phyloP scores from a whole-genome alignment of 164 flowering plant genomes.

The Nymphaea thermarum region DNA sequence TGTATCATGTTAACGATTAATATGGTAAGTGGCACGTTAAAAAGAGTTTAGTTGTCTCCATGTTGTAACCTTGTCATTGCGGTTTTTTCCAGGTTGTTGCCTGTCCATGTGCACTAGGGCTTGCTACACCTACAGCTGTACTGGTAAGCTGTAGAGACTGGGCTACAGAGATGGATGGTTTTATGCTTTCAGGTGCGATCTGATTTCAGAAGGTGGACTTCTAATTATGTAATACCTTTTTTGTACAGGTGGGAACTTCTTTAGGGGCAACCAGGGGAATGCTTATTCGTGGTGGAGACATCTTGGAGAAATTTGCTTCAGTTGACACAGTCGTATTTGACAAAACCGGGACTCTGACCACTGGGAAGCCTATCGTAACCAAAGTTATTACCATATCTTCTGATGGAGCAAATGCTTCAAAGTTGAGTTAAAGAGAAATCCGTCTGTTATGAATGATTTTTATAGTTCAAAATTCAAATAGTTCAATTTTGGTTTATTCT shows the following conservation, averaged over 20 bases:
- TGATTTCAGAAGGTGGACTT: not conserved
- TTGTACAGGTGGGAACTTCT: slow-evolving; percentile 85
- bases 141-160: slow-evolving; percentile 34
- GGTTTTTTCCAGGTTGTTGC: slow-evolving; percentile 70
- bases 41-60: too few species aligned
- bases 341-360: slow-evolving; percentile 94
- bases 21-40: too few species aligned
- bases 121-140: slow-evolving; percentile 98
- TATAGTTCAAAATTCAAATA: too few species aligned
- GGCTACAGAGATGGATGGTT: too few species aligned
- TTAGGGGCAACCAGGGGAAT: slow-evolving; percentile 93
- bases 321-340: slow-evolving; percentile 85
- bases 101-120: slow-evolving; percentile 99
- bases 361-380: slow-evolving; percentile 84
- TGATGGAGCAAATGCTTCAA: slow-evolving; percentile 16
- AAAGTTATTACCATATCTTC: slow-evolving; percentile 38
- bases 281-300: slow-evolving; percentile 90
- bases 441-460: not conserved
- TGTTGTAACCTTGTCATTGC: too few species aligned
- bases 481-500: too few species aligned
- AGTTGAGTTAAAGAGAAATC: slow-evolving; percentile 21
- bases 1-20: too few species aligned
- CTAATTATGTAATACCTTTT: too few species aligned
- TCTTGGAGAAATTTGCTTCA: slow-evolving; percentile 71
- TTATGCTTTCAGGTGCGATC: too few species aligned